Base-by-base conservation (phyloP, 805 yeast species). In the Maudiozyma saulgeensis region DNA sequence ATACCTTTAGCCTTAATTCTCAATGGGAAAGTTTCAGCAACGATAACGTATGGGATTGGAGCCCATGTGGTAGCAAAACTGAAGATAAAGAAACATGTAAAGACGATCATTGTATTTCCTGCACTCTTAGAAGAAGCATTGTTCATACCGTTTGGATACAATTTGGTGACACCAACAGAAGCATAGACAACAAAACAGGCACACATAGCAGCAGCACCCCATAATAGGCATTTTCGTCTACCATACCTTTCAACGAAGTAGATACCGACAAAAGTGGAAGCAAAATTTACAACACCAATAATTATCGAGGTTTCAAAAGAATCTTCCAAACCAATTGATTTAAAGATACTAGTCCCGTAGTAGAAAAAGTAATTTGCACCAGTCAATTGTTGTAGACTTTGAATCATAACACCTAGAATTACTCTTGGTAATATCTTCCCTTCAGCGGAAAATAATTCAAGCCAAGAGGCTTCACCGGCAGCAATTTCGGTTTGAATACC, bases 1-100 rank as follows among this genome's bases (percentile, higher is more conserved):
- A 69, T 69, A 56, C 76, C 80, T 65, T 76, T 57, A 65, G 79
- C 62, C 66, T 82, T 79, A 64, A 83, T 80, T 72, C 88, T 77
- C 58, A 82, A 73, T 67, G 88, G 89, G 67, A 79, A 83, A 45
- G 81, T 74, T 68, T 83, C 88, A 44, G 87, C 76, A 35, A 80
- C 76, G 56, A 82, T 79, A 52, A 80, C 80, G 67, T 72, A 82
- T 46, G 78, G 79, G 58, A 78, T 76, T 61, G 87, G 85, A 53
- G 87, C 88, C 88, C 88, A 83, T 32, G 87, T 79, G 45, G 82
- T 76, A 39, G 88, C 88, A 58, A 82, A 82, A 73, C 74, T 80
- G 76, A 82, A 81, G 54, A 83, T 80, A 73, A 72, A 82, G 58
- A 83, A 69, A 71, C 87, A 81, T 35, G 87, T 74, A 58, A 83